Conservation (phyloP, 345 rosid genomes). For the Linum trigynum region DNA sequence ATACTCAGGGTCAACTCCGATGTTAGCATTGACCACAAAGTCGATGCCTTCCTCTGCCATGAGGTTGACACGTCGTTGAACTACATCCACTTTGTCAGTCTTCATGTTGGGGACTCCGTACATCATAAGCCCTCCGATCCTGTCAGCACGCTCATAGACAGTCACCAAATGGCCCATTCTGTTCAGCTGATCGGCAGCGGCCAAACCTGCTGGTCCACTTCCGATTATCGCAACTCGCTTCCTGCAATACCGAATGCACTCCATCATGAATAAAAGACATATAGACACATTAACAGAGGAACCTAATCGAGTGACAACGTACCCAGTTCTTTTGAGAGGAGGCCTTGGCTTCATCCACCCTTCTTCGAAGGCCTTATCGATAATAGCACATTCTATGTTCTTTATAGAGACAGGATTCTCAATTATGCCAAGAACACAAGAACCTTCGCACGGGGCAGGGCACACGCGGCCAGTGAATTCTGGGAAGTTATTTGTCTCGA, state of each 20-base stretch:
- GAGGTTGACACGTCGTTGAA: slow-evolving; percentile 87
- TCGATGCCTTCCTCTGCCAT: slow-evolving; percentile 83
- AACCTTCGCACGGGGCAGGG: slow-evolving; percentile 99
- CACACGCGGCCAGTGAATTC: slow-evolving; percentile 99
- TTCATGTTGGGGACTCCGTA: slow-evolving; percentile 99
- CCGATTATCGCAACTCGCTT: slow-evolving; percentile 78
- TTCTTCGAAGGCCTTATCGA: slow-evolving; percentile 93
- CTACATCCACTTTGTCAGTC: slow-evolving; percentile 79
- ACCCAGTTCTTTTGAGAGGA: slow-evolving; percentile 86
- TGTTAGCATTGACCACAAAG: slow-evolving; percentile 82
- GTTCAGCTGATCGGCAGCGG: slow-evolving; percentile 97
- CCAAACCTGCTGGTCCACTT: slow-evolving; percentile 95
- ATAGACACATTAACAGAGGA: background rate
- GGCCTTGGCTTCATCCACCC: slow-evolving; percentile 98
- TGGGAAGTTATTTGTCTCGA: slow-evolving; percentile 96
- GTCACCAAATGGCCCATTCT: slow-evolving; percentile 91
- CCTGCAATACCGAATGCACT: slow-evolving; percentile 31
- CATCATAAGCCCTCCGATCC: slow-evolving; percentile 99
- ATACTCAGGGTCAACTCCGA: slow-evolving; percentile 71
- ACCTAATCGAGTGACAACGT: slow-evolving; percentile 8
- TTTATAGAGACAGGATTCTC: slow-evolving; percentile 98
- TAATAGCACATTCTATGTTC: slow-evolving; percentile 79
- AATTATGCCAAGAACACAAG: slow-evolving; percentile 98
- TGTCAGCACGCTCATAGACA: slow-evolving; percentile 92
- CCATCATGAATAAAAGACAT: too few species aligned